These are phyloP conservation scores for Camellia lanceoleosa DNA, from an alignment of 148 eudicot genomes.

Conservation along the genomic window DNA sequence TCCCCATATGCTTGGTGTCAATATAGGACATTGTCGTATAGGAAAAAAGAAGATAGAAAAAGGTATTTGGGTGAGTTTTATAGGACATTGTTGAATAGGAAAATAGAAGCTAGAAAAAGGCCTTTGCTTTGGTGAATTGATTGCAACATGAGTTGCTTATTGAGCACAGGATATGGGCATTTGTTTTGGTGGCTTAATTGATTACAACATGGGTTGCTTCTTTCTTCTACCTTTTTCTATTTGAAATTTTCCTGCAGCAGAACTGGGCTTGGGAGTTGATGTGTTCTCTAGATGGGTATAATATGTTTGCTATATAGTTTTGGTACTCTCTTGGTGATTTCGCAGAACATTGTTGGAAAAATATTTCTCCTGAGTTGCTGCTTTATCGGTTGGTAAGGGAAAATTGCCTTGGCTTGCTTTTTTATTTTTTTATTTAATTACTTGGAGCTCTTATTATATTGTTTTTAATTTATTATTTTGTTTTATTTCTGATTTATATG, in stretches of 20 bases:
- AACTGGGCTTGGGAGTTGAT: conserved; percentile 53
- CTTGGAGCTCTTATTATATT: conserved; percentile 23
- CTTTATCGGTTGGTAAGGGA: conserved; percentile 75
- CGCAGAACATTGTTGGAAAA: conserved; percentile 61
- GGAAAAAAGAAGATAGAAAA: no score
- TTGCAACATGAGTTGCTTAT: neutral
- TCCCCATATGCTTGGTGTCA: no score
- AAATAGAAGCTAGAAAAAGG: no score
- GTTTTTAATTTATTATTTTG: conserved; percentile 16
- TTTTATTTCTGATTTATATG: conserved; percentile 14
- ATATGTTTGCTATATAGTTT: conserved; percentile 53
- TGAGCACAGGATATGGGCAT: conserved; percentile 4
- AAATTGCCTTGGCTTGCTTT: conserved; percentile 49
- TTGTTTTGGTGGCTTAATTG: conserved; percentile 1
- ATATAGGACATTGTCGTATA: no score
- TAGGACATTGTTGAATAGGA: no score
- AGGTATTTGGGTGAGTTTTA: no score
- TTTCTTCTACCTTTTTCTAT: conserved; percentile 28
- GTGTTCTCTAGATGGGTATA: conserved; percentile 46
- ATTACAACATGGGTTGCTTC: conserved; percentile 22
- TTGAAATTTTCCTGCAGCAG: conserved; percentile 41
- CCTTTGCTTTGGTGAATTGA: no score
- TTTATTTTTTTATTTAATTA: conserved; percentile 8
- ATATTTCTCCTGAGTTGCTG: conserved; percentile 68
- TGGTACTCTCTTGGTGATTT: conserved; percentile 54